A percentile compares a stretch with the other conserved stretches of the same genome.
Conservation (phyloP, 75 land plant genomes). For the Adiantum capillusveneris region DNA sequence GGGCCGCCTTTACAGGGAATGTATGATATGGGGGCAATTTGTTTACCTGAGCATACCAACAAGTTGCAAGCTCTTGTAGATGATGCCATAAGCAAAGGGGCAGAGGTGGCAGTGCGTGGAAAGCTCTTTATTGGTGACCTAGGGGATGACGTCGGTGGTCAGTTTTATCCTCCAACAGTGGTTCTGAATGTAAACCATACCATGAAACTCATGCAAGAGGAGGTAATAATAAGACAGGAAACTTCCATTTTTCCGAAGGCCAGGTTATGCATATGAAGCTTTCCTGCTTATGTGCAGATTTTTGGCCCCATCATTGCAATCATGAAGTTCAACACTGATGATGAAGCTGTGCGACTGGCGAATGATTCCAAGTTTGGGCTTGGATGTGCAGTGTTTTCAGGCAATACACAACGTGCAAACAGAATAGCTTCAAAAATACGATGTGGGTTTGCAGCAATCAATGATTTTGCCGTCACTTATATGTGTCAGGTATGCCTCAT, state of each 20-base stretch:
- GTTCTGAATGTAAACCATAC: constrained; percentile 75
- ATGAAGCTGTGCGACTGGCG: constrained; percentile 71
- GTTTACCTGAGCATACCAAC: constrained; percentile 79
- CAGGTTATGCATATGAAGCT: not conserved
- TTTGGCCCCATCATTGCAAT: constrained; percentile 93
- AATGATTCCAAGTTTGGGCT: constrained; percentile 86
- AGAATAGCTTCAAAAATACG: constrained; percentile 68
- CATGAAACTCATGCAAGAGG: constrained; percentile 90
- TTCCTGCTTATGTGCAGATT: constrained; percentile 33
- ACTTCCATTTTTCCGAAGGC: too few species aligned
- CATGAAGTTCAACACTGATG: constrained; percentile 82
- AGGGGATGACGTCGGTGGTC: constrained; percentile 69
- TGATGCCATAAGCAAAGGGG: constrained; percentile 83
- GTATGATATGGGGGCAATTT: constrained; percentile 91
- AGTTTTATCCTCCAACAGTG: constrained; percentile 84
- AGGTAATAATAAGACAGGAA: too few species aligned
- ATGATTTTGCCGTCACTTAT: constrained; percentile 81
- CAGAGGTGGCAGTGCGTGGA: constrained; percentile 76
- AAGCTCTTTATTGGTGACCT: constrained; percentile 47
- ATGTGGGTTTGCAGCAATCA: constrained; percentile 81
- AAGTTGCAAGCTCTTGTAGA: constrained; percentile 72
- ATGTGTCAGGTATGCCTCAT: constrained; percentile 71
- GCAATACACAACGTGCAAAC: constrained; percentile 52
- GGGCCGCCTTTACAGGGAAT: constrained; percentile 69
- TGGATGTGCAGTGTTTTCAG: constrained; percentile 90